Base-by-base conservation (phyloP, 179 eudicot species). In the Camellia oleifera region DNA sequence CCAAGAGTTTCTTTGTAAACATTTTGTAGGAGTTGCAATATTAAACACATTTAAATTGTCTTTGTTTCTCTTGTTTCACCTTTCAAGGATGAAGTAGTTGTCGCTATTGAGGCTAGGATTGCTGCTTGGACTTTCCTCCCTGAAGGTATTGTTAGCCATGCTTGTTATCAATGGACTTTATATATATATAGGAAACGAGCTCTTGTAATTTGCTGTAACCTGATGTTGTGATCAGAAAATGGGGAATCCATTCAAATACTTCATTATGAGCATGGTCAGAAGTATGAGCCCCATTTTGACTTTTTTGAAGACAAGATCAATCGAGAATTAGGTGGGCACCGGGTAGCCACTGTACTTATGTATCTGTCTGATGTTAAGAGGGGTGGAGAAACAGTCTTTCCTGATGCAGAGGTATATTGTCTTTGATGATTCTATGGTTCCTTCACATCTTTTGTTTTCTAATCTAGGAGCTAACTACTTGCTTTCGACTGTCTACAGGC, bases 61-160 rank as follows among this genome's bases (percentile, higher is more conserved):
- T 5, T 56, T 56, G 42, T 4, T 61, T 15, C 3, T 5, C 71
- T 11, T 79, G 5, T 68, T 79, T 73, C 74, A 6, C 61, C 79
- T 72, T 48, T 88, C 74, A 72, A 92, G 98, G 97, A 95, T 78
- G 93, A 91, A 40, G 83, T 92, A 23, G 90, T 95, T 66, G 85
- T 94, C 23, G 82, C 84, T 48, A 81, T 93, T 46, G 99, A 95
- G 88, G 87, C 87, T 54, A 90, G 87, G 83, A 88, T 95, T 82
- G 92, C 95, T 46, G 91, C 95, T 54, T 95, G 98, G 98, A 92
- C 97, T 44, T 95, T 95, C 86, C 95, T 93, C 78, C 98, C 99
- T 9, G 69, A 26, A 86, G 98, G 98, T 92, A 57, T 75, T 83
- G 64, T 11, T 77, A 45, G 40, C 62, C 65, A 18, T 72, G 40